Conservation (phyloP, 179 eudicot genomes). For the Silene vulgaris region DNA sequence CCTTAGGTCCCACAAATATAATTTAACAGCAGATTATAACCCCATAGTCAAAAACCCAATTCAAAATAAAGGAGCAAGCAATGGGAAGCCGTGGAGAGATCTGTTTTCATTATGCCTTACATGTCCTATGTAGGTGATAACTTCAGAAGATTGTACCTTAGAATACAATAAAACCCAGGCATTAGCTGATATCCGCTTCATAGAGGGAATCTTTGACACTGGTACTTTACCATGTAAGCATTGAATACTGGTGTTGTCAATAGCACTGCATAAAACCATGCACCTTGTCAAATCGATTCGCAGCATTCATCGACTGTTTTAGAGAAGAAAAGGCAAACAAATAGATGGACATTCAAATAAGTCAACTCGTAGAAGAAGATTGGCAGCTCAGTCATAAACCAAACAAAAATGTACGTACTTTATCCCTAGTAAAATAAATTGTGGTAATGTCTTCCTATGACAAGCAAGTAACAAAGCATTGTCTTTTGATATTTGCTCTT, state of each 20-base stretch:
- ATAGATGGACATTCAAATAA: neutral
- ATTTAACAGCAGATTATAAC: neutral
- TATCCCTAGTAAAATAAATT: neutral
- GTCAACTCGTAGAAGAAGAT: neutral
- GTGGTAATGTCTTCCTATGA: neutral
- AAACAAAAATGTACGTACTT: neutral
- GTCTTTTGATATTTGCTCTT: neutral
- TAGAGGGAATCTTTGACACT: constrained; percentile 53
- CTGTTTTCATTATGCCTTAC: neutral
- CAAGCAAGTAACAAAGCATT: neutral
- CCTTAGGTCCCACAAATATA: neutral
- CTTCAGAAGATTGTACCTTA: constrained; percentile 46
- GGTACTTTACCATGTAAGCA: constrained; percentile 87
- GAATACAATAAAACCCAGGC: constrained; percentile 74
- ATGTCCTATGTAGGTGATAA: neutral
- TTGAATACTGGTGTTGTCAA: constrained; percentile 64
- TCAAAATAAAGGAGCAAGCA: neutral
- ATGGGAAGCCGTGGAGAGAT: neutral
- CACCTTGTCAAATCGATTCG: constrained; percentile 19
- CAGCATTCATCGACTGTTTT: neutral
- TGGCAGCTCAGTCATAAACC: neutral
- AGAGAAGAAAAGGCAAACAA: neutral
- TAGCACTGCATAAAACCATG: constrained; percentile 49
- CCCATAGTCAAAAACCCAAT: neutral
- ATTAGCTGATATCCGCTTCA: constrained; percentile 77